Conservation (phyloP, 1,284 basidiomycete genomes). For the Irpex sp. region DNA sequence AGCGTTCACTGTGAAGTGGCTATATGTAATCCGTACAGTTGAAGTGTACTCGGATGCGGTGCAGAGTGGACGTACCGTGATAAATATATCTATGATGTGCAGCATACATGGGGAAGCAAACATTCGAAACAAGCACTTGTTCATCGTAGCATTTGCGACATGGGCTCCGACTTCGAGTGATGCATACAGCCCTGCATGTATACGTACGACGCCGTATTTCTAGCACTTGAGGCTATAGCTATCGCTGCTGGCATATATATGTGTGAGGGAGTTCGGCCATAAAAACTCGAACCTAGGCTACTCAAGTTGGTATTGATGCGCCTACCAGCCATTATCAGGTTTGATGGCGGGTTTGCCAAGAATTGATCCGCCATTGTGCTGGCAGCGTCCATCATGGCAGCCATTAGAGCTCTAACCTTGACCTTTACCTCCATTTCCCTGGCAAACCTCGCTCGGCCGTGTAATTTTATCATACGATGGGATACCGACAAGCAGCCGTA, state of each 20-base stretch:
- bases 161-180: too few relatives aligned
- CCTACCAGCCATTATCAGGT: neutral
- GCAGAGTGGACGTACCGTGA: too few relatives aligned
- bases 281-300: neutral
- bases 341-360: neutral
- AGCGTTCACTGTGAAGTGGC: too few relatives aligned
- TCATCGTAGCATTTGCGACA: too few relatives aligned
- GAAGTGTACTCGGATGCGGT: too few relatives aligned
- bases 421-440: neutral
- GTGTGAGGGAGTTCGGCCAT: neutral
- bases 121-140: too few relatives aligned
- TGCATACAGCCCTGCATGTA: too few relatives aligned
- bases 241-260: neutral
- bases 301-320: neutral
- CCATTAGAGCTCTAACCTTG: neutral
- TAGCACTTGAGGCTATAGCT: too few relatives aligned
- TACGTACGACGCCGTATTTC: too few relatives aligned
- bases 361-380: neutral
- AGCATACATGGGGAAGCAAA: too few relatives aligned
- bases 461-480: slow-evolving; percentile 45
- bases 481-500: slow-evolving; percentile 81
- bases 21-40: too few relatives aligned
- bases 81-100: too few relatives aligned
- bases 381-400: neutral
- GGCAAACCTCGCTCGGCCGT: neutral